Conservation (phyloP, 2,329 filamentous ascomycete genomes). For the Colletotrichum sansevieriae region DNA sequence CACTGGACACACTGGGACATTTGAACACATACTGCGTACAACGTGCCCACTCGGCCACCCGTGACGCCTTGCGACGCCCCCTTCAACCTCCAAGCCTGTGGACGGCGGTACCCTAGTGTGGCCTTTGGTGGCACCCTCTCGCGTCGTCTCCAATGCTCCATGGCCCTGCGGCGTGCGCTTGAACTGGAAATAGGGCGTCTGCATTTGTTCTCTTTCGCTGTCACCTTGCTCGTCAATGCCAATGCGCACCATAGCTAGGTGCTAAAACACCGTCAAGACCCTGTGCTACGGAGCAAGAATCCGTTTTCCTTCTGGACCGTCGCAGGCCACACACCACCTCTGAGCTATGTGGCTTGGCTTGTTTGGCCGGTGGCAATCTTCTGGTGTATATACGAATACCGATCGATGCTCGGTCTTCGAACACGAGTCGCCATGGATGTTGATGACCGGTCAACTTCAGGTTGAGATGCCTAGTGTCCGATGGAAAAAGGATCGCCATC, state of each 20-base stretch:
- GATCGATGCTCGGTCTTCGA: conserved; percentile 13
- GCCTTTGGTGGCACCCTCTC: not conserved
- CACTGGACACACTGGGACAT: not conserved
- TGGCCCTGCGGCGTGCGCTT: too few relatives aligned
- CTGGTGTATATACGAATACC: not conserved
- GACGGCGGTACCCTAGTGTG: not conserved
- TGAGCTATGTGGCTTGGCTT: conserved; percentile 31
- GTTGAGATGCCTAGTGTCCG: conserved; percentile 10
- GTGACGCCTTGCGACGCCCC: not conserved
- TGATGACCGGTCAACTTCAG: conserved; percentile 29
- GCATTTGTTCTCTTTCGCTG: conserved; percentile 28
- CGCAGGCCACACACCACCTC: conserved; percentile 15
- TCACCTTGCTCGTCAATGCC: conserved; percentile 35
- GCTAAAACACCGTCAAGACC: conserved; percentile 2
- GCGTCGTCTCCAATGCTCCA: not conserved
- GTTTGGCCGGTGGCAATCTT: conserved; percentile 15
- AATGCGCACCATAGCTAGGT: conserved; percentile 20
- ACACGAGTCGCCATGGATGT: conserved; percentile 20
- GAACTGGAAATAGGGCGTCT: conserved; percentile 20
- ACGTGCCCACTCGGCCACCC: too few relatives aligned
- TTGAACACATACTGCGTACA: not conserved
- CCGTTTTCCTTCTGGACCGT: conserved; percentile 29
- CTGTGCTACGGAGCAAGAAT: conserved; percentile 18
- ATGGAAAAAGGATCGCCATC: not conserved
- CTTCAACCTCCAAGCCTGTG: conserved; percentile 22